A percentile compares a stretch with the other conserved stretches of the same genome.
phyloP scores from a whole-genome alignment of 1,284 basidiomycete genomes.

The Ceratobasidium sp. region DNA sequence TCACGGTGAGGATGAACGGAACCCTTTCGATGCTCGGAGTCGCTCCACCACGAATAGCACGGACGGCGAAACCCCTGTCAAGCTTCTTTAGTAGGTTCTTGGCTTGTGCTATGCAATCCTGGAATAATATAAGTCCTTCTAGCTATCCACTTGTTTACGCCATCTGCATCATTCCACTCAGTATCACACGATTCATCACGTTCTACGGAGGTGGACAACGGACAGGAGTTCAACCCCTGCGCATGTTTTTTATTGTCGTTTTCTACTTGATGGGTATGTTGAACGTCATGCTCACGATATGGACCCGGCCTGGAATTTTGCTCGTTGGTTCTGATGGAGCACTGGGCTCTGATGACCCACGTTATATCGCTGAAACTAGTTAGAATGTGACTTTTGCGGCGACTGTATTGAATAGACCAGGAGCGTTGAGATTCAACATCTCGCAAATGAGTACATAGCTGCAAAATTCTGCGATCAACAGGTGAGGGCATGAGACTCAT shows the following conservation, averaged over 20 bases:
- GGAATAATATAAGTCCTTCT: not conserved
- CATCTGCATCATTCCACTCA: not conserved
- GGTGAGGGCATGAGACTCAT: too few relatives aligned
- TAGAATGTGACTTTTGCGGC: too few relatives aligned
- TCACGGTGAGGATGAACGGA: too few relatives aligned
- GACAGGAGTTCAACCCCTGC: not conserved
- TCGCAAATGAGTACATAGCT: too few relatives aligned
- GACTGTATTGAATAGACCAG: too few relatives aligned
- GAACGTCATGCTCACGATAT: conserved; percentile 12
- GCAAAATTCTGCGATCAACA: too few relatives aligned
- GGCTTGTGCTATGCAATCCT: not conserved
- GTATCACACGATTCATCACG: not conserved
- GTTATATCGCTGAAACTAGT: too few relatives aligned
- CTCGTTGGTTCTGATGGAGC: conserved; percentile 17
- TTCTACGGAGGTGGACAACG: too few relatives aligned
- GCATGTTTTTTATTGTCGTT: conserved; percentile 13
- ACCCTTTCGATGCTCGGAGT: too few relatives aligned
- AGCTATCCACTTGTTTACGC: conserved; percentile 23
- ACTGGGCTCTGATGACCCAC: not conserved
- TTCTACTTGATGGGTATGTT: conserved; percentile 25
- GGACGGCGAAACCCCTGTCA: not conserved
- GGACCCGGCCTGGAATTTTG: conserved; percentile 14
- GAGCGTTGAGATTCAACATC: too few relatives aligned
- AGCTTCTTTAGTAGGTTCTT: conserved; percentile 9
- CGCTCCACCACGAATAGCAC: too few relatives aligned